Conservation (phyloP, 1,284 basidiomycete species). For the Tilletiaria anomala region DNA sequence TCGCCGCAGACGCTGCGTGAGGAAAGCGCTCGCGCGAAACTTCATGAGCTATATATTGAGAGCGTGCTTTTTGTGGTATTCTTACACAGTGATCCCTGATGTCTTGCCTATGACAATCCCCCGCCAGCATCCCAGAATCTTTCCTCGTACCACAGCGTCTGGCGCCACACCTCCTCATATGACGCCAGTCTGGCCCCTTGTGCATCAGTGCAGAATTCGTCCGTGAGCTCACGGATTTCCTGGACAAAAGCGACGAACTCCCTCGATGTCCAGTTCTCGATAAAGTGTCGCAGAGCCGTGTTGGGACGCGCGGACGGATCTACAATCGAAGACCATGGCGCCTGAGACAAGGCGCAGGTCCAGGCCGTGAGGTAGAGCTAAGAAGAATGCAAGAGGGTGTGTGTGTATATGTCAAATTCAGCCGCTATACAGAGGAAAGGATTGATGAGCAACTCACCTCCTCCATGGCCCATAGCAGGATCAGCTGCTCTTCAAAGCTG, state of each 20-base stretch:
- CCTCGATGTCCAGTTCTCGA: conserved; percentile 50
- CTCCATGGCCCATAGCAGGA: conserved; percentile 66
- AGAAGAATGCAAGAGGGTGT: conserved; percentile 7
- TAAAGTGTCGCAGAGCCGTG: background rate
- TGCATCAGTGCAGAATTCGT: conserved; percentile 34
- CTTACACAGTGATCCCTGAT: too few relatives aligned
- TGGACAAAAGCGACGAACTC: conserved; percentile 54
- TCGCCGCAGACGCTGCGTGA: too few relatives aligned
- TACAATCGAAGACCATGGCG: background rate
- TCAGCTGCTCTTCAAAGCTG: conserved; percentile 51
- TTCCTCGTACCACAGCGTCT: conserved; percentile 1
- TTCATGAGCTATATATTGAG: too few relatives aligned
- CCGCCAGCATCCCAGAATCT: conserved; percentile 5
- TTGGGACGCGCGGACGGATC: background rate
- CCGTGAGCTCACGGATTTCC: conserved; percentile 47
- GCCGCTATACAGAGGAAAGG: conserved; percentile 1
- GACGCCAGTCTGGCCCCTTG: background rate
- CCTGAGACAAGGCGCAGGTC: conserved; percentile 20
- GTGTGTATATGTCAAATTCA: background rate
- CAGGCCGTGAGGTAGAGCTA: conserved; percentile 54
- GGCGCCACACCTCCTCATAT: conserved; percentile 1
- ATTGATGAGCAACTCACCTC: conserved; percentile 42
- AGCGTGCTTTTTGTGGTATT: too few relatives aligned
- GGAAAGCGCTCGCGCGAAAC: too few relatives aligned
- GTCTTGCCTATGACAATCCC: background rate